Conservation (phyloP, 2,329 filamentous ascomycete genomes). For the Calcarisporium arbuscula region DNA sequence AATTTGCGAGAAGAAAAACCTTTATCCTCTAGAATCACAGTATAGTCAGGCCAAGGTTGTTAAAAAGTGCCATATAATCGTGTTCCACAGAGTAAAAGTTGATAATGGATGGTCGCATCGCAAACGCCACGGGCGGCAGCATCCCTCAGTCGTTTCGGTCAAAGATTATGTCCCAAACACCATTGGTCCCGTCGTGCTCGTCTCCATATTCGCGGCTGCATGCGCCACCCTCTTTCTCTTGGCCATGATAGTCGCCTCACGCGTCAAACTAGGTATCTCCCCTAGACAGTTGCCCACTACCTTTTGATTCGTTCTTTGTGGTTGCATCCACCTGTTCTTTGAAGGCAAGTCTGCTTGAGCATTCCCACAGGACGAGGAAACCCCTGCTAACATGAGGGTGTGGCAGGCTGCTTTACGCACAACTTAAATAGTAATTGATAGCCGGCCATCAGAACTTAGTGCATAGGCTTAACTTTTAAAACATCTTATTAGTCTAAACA, state of each 20-base stretch:
- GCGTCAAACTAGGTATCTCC: constrained; percentile 44
- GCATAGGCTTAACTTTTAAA: too few relatives aligned
- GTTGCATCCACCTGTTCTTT: constrained; percentile 37
- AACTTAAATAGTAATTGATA: too few relatives aligned
- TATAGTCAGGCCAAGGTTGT: too few relatives aligned
- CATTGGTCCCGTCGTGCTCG: constrained; percentile 49
- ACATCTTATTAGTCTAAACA: too few relatives aligned
- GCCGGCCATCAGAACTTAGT: too few relatives aligned
- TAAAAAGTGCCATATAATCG: too few relatives aligned
- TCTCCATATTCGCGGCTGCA: constrained; percentile 51
- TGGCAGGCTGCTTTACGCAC: constrained; percentile 42
- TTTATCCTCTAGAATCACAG: too few relatives aligned
- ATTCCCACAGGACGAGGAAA: background rate
- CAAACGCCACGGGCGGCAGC: background rate
- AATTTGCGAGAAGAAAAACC: too few relatives aligned
- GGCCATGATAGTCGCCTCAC: constrained; percentile 47
- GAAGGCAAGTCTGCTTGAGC: too few relatives aligned
- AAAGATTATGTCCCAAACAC: constrained; percentile 61
- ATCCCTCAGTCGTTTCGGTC: constrained; percentile 59
- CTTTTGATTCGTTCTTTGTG: constrained; percentile 71
- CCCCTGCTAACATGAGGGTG: background rate
- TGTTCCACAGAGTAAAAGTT: too few relatives aligned
- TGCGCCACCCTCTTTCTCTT: constrained; percentile 50
- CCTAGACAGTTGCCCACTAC: constrained; percentile 50
- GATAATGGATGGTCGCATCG: constrained; percentile 6